These are phyloP conservation scores for Aureobasidium pullulans DNA, from an alignment of 2,329 filamentous ascomycete species.

Conservation along the genomic window DNA sequence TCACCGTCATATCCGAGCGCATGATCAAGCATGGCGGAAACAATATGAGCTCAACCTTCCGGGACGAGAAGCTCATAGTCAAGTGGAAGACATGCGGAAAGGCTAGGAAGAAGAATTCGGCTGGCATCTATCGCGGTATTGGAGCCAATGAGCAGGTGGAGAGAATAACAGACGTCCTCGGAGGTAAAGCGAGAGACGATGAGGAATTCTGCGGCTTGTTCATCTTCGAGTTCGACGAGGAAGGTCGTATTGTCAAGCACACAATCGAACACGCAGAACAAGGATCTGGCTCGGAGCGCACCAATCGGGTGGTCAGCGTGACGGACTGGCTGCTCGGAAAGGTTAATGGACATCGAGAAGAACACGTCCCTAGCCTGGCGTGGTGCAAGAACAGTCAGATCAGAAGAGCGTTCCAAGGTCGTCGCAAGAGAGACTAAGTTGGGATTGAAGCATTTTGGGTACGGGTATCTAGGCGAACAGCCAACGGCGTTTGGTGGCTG, in stretches of 20 bases:
- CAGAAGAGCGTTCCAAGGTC: conserved; percentile 9
- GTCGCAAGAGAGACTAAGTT: background rate
- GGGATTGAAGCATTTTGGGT: background rate
- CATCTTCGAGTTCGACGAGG: conserved; percentile 87
- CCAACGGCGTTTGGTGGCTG: conserved; percentile 9
- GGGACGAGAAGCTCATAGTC: conserved; percentile 77
- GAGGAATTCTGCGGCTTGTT: conserved; percentile 87
- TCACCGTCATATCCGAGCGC: conserved; percentile 83
- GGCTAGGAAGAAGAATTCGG: conserved; percentile 38
- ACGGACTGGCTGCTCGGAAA: conserved; percentile 92
- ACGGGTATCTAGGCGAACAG: background rate
- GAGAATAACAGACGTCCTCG: conserved; percentile 49
- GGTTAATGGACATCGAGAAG: conserved; percentile 48
- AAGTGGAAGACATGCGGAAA: conserved; percentile 71
- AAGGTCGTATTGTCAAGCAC: conserved; percentile 77
- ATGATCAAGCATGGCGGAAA: conserved; percentile 57
- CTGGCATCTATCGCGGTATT: conserved; percentile 36
- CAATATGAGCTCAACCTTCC: conserved; percentile 29
- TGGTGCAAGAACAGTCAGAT: conserved; percentile 25
- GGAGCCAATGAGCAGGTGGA: conserved; percentile 42
- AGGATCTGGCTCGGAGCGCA: conserved; percentile 73
- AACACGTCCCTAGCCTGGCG: conserved; percentile 34
- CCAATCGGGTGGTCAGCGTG: conserved; percentile 77
- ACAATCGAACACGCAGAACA: conserved; percentile 92
- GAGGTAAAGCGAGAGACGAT: conserved; percentile 47